Percentiles rank a stretch among this genome's conserved stretches.
phyloP scores from a whole-genome alignment of 345 rosid species.

The Populus deltoides region DNA sequence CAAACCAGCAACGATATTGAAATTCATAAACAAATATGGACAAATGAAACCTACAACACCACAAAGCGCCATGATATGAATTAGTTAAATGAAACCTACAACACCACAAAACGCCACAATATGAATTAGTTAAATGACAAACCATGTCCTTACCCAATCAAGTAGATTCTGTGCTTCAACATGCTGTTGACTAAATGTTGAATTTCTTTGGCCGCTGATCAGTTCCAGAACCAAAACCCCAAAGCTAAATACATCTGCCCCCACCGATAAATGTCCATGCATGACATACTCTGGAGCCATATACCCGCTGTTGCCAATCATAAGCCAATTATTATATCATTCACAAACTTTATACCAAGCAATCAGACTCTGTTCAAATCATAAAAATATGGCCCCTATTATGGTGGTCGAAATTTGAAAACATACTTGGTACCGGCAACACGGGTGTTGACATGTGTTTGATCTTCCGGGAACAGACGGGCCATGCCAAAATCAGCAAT shows the following conservation, averaged over 20 bases:
- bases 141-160: constrained; percentile 69
- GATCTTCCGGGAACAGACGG: constrained; percentile 92
- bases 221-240: constrained; percentile 91
- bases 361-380: neutral
- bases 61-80: no score
- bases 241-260: constrained; percentile 94
- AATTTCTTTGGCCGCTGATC: constrained; percentile 78
- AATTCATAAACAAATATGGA: no score
- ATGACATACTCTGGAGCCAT: constrained; percentile 98
- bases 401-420: constrained; percentile 2
- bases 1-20: neutral
- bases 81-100: neutral
- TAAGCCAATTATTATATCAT: constrained; percentile 1
- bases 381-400: neutral
- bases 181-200: constrained; percentile 41
- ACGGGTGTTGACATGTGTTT: constrained; percentile 86
- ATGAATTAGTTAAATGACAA: neutral
- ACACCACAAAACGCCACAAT: neutral
- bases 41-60: no score
- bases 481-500: constrained; percentile 99
- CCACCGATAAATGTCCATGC: constrained; percentile 73
- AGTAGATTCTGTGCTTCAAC: constrained; percentile 60
- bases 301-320: constrained; percentile 63
- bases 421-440: constrained; percentile 93
- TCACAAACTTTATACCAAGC: neutral